These are phyloP conservation scores for Cordyceps fumosorosea DNA, from an alignment of 2,329 filamentous ascomycete genomes.

Conservation along the genomic window DNA sequence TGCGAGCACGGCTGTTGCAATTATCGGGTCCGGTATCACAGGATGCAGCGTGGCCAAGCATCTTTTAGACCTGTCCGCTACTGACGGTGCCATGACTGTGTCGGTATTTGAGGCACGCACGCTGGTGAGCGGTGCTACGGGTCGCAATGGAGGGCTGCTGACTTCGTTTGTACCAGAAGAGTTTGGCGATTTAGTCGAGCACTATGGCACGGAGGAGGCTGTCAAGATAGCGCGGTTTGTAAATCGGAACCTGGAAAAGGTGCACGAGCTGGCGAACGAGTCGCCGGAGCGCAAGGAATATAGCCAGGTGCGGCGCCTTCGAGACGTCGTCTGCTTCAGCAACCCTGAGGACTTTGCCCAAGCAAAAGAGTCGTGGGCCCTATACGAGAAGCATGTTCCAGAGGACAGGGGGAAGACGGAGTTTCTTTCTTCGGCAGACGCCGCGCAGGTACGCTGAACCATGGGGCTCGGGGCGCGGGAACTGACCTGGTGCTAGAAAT, in stretches of 20 bases:
- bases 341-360: constrained; percentile 17
- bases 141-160: constrained; percentile 25
- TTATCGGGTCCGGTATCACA: constrained; percentile 27
- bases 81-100: constrained; percentile 2
- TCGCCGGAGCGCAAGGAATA: constrained; percentile 14
- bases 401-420: constrained; percentile 14
- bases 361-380: constrained; percentile 14
- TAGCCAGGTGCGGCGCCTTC: constrained; percentile 17
- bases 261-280: constrained; percentile 17
- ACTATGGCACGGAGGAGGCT: constrained; percentile 29
- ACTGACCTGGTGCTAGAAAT: constrained; percentile 10
- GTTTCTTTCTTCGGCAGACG: constrained; percentile 16
- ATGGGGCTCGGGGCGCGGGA: background rate
- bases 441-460: constrained; percentile 2
- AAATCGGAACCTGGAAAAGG: constrained; percentile 28
- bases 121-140: constrained; percentile 25
- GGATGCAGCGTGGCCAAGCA: constrained; percentile 23
- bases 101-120: constrained; percentile 24
- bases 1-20: constrained; percentile 17
- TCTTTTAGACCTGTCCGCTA: constrained; percentile 17
- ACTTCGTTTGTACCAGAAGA: constrained; percentile 30
- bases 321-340: constrained; percentile 8
- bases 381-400: constrained; percentile 16
- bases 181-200: constrained; percentile 26
- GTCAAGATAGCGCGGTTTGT: constrained; percentile 37